Base-by-base conservation (phyloP, 164 flowering plant species). In the Magnolia kwangsiensis region DNA sequence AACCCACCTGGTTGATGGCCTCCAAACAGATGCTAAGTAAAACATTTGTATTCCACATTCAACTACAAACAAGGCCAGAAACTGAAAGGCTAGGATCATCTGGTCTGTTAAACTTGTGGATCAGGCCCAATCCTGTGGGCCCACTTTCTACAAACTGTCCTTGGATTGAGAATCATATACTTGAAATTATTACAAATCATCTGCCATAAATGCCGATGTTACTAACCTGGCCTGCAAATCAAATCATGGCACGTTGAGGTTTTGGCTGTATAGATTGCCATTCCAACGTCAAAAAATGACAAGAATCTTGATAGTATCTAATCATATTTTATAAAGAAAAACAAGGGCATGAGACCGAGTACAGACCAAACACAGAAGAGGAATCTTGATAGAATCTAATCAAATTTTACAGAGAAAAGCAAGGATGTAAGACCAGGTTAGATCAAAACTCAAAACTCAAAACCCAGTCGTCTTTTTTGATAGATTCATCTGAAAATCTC, bases 151-250 rank as follows among this genome's bases (percentile, higher is more conserved):
- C 45, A 37, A 37, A 37, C 45, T 37, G 45, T 37, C 45, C 45
- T 37, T 37, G 45, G 45, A 37, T 37, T 37, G 45, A 37, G 45
- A 7, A 3, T 37, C 45, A 37, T 37, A 37, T 37, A 37, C 6
- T 37, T 37, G 45, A 18, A 58, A 58, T 10, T 10, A 69, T n/a
- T 27, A 61, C 11, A 69, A 23, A 66, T 2, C 21, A 66, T 14
- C 67, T 55, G 71, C 59, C 72, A 51, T 63, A 72, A 20, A 21
- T 27, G 71, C 50, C 71, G 51, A 72, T 72, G 50, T 50, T 71
- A 71, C 31, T 64, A 10, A 65, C 74, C 72, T 2, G 50, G 75
- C 65, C 77, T 51, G 77, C 72, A 58, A 29, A 37, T 37, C 45
- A 37, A 37, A 37, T 29, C 67, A 65, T 9, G 29, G 68, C 29